A percentile compares a stretch with the other conserved stretches of the same genome.
Evolutionary conservation across 2,329 filamentous ascomycete species (phyloP).

Genomic region (Aciculosporium take): DNA sequence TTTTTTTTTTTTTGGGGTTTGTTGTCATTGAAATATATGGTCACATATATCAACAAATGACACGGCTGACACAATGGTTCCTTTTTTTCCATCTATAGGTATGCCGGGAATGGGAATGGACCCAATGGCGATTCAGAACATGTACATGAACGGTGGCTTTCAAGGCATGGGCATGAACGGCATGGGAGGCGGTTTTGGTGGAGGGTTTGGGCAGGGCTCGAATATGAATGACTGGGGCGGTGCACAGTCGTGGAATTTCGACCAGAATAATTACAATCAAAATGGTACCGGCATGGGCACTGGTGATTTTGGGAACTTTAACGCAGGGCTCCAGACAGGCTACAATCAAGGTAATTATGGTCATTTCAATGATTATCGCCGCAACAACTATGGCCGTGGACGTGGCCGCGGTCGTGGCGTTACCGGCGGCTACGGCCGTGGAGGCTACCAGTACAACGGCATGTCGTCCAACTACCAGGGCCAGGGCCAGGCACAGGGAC

Average conservation of each 20-base stretch:
- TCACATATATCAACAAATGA: not conserved
- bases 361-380: slow-evolving; percentile 66
- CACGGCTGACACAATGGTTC: slow-evolving; percentile 5
- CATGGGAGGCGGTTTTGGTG: slow-evolving; percentile 58
- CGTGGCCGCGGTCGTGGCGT: slow-evolving; percentile 53
- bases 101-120: slow-evolving; percentile 82
- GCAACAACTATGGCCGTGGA: slow-evolving; percentile 50
- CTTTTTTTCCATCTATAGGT: slow-evolving; percentile 31
- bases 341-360: slow-evolving; percentile 77
- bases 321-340: slow-evolving; percentile 63
- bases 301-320: slow-evolving; percentile 70
- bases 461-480: slow-evolving; percentile 23
- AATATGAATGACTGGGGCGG: slow-evolving; percentile 71
- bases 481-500: slow-evolving; percentile 16
- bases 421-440: slow-evolving; percentile 41
- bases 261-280: slow-evolving; percentile 83
- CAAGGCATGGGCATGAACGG: slow-evolving; percentile 64
- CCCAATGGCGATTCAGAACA: slow-evolving; percentile 58
- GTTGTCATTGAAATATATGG: too few species aligned
- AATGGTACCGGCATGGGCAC: slow-evolving; percentile 68
- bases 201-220: slow-evolving; percentile 45
- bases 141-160: slow-evolving; percentile 69
- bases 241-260: slow-evolving; percentile 71
- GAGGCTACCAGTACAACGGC: slow-evolving; percentile 28
- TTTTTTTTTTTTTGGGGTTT: not conserved